A percentile compares a stretch with the other conserved stretches of the same genome.
Conservation (phyloP, 2,329 filamentous ascomycete species). For the Penicillium sp. region DNA sequence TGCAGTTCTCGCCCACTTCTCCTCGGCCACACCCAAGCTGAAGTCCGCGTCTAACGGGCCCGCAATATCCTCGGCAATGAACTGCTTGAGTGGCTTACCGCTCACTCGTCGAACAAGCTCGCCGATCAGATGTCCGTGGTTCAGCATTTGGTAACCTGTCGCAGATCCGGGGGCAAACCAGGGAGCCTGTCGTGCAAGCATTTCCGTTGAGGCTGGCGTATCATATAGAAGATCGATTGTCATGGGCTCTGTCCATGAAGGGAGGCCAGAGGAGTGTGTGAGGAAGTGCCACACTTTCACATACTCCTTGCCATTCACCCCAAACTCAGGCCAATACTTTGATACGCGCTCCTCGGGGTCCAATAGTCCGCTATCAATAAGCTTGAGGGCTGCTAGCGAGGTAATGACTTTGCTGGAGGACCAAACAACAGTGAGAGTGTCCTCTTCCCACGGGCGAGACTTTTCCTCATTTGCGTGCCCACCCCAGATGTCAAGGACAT, state of each 20-base stretch:
- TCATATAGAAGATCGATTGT: conserved; percentile 37
- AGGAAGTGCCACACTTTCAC: conserved; percentile 29
- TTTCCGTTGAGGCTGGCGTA: conserved; percentile 23
- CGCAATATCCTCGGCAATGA: conserved; percentile 47
- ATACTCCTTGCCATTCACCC: conserved; percentile 31
- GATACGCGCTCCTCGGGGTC: conserved; percentile 27
- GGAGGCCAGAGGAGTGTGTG: conserved; percentile 22
- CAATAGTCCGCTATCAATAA: conserved; percentile 29
- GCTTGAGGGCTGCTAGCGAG: conserved; percentile 25
- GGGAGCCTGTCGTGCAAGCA: conserved; percentile 41
- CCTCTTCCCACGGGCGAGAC: conserved; percentile 40
- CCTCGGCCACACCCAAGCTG: conserved; percentile 46
- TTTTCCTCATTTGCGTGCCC: conserved; percentile 21
- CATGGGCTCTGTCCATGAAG: conserved; percentile 31
- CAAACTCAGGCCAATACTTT: conserved; percentile 38
- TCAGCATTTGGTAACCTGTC: conserved; percentile 39
- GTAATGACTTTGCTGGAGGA: conserved; percentile 31
- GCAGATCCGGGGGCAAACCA: conserved; percentile 45
- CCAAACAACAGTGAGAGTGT: conserved; percentile 33
- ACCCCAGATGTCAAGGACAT: conserved; percentile 49
- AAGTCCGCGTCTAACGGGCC: conserved; percentile 50
- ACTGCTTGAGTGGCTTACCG: conserved; percentile 47
- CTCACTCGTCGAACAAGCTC: conserved; percentile 46
- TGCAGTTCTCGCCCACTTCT: conserved; percentile 45
- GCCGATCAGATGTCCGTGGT: conserved; percentile 46